Evolutionary conservation across 2,329 filamentous ascomycete species (phyloP).

Genomic region (Paraphaeosphaeria minitans): DNA sequence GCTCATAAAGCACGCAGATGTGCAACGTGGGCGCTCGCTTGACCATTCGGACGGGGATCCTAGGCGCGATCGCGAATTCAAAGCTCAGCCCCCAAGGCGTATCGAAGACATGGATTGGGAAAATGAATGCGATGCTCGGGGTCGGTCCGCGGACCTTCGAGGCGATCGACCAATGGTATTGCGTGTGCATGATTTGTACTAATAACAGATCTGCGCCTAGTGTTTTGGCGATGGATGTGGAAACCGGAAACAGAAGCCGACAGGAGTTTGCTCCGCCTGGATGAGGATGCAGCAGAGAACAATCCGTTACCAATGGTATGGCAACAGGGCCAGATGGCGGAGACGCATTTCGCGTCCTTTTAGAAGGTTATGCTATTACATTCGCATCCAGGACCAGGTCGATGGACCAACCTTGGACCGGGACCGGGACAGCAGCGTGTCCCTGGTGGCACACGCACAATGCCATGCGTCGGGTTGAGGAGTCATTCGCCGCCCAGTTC

Average conservation of each 20-base stretch:
- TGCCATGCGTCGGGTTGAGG: neutral
- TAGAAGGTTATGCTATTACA: too few relatives aligned
- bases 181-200: neutral
- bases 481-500: neutral
- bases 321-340: neutral
- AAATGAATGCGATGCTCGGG: neutral
- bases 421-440: neutral
- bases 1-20: neutral
- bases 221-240: neutral
- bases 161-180: neutral
- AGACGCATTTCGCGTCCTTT: neutral
- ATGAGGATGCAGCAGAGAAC: neutral
- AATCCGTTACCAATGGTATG: neutral
- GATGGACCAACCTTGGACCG: neutral
- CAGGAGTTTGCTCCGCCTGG: neutral
- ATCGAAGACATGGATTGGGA: neutral
- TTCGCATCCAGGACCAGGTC: neutral
- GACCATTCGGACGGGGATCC: neutral
- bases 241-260: neutral
- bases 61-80: neutral
- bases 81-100: neutral
- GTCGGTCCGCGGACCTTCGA: neutral
- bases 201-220: neutral
- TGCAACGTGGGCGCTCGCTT: neutral
- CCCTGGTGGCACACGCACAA: neutral